Evolutionary conservation across 306 rosid species (phyloP), one percentile per base, ranked within the genome.

Genomic region (Vicia sativa): DNA sequence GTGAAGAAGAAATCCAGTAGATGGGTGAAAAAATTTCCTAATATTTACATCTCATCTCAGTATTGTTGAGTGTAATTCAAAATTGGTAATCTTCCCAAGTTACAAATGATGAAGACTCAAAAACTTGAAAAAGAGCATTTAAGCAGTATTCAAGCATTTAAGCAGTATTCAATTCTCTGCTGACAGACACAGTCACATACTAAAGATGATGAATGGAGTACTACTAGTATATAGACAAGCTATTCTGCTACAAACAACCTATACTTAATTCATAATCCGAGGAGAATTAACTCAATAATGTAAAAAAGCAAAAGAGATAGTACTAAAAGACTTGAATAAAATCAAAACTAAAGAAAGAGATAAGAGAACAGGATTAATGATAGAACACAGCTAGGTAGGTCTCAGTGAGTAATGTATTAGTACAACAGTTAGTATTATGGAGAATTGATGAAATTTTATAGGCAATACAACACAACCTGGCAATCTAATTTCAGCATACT

Each of bases 401-500:
- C 52, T 35, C 72, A 44, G 11, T 5, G 9, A 34, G 9, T 26
- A 73, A 54, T 39, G 52, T 37, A 53, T n/a, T 29, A 62, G 50
- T 21, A 23, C 37, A 31, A 64, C 12, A 39, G 52, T 1, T 15
- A 38, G 48, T 25, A 19, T 50, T 50, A 50, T 50, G 31, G 58
- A 52, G 58, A 52, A 52, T 18, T 41, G 65, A 34, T 13, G 62
- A 66, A 34, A 8, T 74, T 46, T 14, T 19, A 48, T 48, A 8
- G 55, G 55, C 68, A 74, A 39, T 14, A 28, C 53, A 44, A 61
- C 48, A 61, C 49, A 21, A 21, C 56, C 58, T 76, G 75, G 58
- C 65, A 69, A 49, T 38, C 38, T 13, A 42, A 52, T 68, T 46
- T 25, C 57, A 67, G 70, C 74, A 42, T 28, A 44, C 2, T 12